Evolutionary conservation across 1,139 yeast genomes (phyloP).

Genomic region (Candida sp.): DNA sequence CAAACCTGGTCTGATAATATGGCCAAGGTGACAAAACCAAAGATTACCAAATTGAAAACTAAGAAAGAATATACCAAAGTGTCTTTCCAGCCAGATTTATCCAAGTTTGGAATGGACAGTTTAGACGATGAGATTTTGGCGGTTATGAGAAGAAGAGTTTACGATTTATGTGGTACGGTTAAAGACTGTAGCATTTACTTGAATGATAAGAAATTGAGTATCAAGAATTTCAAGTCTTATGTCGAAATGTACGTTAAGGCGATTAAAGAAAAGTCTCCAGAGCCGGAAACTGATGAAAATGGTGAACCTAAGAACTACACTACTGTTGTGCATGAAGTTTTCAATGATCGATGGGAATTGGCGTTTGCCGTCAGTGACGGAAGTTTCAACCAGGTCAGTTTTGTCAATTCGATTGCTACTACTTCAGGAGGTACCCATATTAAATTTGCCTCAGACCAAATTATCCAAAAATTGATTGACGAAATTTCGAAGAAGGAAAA

Average conservation of each 20-base stretch:
- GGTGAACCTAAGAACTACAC: conserved; percentile 30
- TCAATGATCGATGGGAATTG: conserved; percentile 83
- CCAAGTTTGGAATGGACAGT: conserved; percentile 77
- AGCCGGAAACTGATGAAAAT: conserved; percentile 17
- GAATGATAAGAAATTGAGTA: conserved; percentile 69
- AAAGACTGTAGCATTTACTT: conserved; percentile 75
- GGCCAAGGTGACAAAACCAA: conserved; percentile 75
- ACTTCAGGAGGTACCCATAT: conserved; percentile 98
- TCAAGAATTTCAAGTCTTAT: conserved; percentile 78
- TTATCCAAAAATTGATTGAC: conserved; percentile 63
- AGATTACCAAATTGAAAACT: conserved; percentile 57
- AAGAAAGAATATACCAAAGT: conserved; percentile 82
- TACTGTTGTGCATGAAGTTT: conserved; percentile 74
- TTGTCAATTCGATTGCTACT: conserved; percentile 97
- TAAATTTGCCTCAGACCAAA: conserved; percentile 79
- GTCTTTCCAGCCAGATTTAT: conserved; percentile 85
- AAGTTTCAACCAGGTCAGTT: conserved; percentile 86
- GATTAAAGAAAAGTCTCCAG: conserved; percentile 34
- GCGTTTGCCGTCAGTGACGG: conserved; percentile 96
- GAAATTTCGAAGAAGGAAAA: conserved; percentile 72
- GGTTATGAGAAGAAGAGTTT: conserved; percentile 89
- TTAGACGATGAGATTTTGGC: conserved; percentile 82
- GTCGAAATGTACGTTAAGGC: conserved; percentile 91
- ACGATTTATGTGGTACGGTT: conserved; percentile 95
- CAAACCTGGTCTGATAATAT: conserved; percentile 90